Percentiles rank a stretch among this genome's conserved stretches.
Conservation (phyloP, 1,284 basidiomycete genomes). For the Meripilus lineatus region DNA sequence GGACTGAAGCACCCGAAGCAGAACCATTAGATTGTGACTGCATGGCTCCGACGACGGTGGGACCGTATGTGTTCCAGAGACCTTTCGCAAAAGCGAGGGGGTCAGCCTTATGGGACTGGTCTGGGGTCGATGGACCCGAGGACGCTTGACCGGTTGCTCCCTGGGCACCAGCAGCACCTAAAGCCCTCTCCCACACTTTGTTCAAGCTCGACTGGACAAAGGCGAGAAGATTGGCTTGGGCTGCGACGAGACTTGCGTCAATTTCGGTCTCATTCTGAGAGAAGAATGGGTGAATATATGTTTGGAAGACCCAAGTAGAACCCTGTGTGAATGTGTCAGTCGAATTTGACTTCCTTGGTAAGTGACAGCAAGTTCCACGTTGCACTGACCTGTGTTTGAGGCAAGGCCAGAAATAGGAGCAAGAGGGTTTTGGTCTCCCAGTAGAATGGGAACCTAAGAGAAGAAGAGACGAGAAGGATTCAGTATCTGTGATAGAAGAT, state of each 20-base stretch:
- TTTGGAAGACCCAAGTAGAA: slow-evolving; percentile 66
- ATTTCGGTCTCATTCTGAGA: slow-evolving; percentile 60
- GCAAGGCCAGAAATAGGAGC: slow-evolving; percentile 69
- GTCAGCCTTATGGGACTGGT: background rate
- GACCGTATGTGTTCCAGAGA: slow-evolving; percentile 6
- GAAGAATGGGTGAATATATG: slow-evolving; percentile 65
- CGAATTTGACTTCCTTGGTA: background rate
- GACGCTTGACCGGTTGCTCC: background rate
- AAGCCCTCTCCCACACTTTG: slow-evolving; percentile 41
- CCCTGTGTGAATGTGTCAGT: slow-evolving; percentile 40
- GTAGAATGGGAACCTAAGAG: slow-evolving; percentile 73
- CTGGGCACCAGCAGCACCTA: slow-evolving; percentile 34
- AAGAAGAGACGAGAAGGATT: background rate
- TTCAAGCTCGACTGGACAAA: slow-evolving; percentile 48
- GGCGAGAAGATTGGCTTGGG: slow-evolving; percentile 45
- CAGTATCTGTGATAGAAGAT: background rate
- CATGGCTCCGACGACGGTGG: background rate
- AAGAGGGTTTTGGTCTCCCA: slow-evolving; percentile 69
- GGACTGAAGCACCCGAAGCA: background rate
- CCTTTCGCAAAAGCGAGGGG: slow-evolving; percentile 4
- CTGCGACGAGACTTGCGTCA: slow-evolving; percentile 55
- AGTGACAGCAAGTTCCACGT: background rate
- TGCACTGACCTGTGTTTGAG: slow-evolving; percentile 61
- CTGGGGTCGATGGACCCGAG: slow-evolving; percentile 1
- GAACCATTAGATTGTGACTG: background rate